Percentiles rank a stretch among this genome's conserved stretches.
Conservation (phyloP, 1,284 basidiomycete species). For the Ganoderma boninense region DNA sequence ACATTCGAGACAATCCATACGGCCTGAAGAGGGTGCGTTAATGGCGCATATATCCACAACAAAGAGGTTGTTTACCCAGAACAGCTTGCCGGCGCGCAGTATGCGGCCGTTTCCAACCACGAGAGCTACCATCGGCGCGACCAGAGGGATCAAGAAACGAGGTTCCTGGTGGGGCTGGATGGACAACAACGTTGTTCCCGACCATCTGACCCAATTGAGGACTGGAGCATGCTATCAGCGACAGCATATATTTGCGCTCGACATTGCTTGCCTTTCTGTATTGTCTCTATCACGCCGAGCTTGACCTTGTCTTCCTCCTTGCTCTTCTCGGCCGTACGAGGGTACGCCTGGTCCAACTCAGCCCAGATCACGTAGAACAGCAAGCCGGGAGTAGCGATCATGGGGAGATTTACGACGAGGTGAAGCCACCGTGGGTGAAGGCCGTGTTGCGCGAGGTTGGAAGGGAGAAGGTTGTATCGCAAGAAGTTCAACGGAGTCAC, state of each 20-base stretch:
- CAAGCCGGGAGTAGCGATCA: conserved; percentile 47
- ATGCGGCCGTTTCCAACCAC: conserved; percentile 38
- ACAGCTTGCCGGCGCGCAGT: conserved; percentile 38
- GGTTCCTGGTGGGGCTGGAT: conserved; percentile 51
- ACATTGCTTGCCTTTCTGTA: conserved; percentile 25
- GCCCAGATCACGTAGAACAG: conserved; percentile 36
- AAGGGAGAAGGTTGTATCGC: conserved; percentile 46
- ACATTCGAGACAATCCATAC: conserved; percentile 44
- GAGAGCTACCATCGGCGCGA: conserved; percentile 45
- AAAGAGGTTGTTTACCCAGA: conserved; percentile 43
- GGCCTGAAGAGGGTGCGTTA: conserved; percentile 29
- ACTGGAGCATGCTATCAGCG: conserved; percentile 31
- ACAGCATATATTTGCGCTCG: background rate
- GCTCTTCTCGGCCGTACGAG: conserved; percentile 15
- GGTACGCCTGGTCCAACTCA: conserved; percentile 23
- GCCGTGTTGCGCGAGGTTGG: conserved; percentile 50
- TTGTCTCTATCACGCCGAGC: conserved; percentile 20
- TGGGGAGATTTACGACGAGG: conserved; percentile 48
- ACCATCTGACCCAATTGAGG: conserved; percentile 40
- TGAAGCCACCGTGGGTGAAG: conserved; percentile 52
- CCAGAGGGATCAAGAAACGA: conserved; percentile 49
- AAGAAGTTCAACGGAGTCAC: conserved; percentile 50
- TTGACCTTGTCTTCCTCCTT: conserved; percentile 15
- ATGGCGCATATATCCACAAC: background rate
- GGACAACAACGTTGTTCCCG: conserved; percentile 44